Evolutionary conservation across 441 rosid species (phyloP), one percentile per base, ranked within the genome.

Genomic region (Lepidium campestre): DNA sequence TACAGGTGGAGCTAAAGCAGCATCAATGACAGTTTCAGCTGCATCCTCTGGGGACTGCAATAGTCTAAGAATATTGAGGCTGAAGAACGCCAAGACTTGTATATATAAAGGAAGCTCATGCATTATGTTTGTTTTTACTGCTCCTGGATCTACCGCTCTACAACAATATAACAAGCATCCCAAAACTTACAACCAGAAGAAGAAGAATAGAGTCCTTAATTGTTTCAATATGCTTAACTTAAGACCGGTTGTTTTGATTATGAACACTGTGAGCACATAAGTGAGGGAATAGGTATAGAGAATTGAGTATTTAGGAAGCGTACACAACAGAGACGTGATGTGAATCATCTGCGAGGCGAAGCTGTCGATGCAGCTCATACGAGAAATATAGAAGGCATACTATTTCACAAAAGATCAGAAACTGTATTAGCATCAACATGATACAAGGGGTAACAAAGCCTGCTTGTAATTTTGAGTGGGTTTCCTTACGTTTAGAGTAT

Each of bases 71-170:
- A 83, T 57, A 75, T 77, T 83, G 44, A 88, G 78, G 27, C 71
- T 60, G 2, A 32, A 57, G 62, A 75, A 81, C 45, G 94, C 86
- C 48, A 73, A 18, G 18, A 39, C 34, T 48, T 88, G 82, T 62
- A 91, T 75, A 66, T 36, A 80, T 1, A 65, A 67, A 63, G 99
- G 98, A 74, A 94, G 63, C 81, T 94, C 99, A 68, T 89, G 83
- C 99, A 88, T 84, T 76, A 94, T 85, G 70, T 88, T 85, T 52
- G 98, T 94, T 75, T 83, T 58, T 23, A 85, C 99, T 0, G 50
- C 71, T 78, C 98, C 99, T 65, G 97, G 99, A 82, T 94, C 99
- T 10, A 82, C 93, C 61, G 96, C 86, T 75, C 99, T 93, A 68
- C 36, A 71, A 56, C 31, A 34, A 17, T 73, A 32, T 42, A 32